A percentile compares a stretch with the other conserved stretches of the same genome.
Evolutionary conservation across 306 rosid genomes (phyloP).

Genomic region (Begonia fuchsioides): DNA sequence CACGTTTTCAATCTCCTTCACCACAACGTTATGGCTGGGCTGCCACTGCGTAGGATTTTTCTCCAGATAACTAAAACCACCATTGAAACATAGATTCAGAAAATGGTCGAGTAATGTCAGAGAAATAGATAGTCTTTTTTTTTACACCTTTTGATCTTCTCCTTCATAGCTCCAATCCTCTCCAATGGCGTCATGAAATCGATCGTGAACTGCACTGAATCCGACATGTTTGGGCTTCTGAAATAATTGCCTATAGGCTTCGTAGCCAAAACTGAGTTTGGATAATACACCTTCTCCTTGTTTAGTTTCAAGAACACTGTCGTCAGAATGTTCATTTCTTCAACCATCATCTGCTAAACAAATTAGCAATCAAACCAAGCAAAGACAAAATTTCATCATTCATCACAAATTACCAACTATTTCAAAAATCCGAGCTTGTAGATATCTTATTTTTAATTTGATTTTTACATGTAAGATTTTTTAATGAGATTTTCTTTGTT

Average conservation of each 20-base stretch:
- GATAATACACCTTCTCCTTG: background rate
- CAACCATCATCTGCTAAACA: background rate
- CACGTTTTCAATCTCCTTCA: slow-evolving; percentile 53
- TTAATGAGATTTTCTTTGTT: too few species aligned
- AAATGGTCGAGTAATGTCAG: too few species aligned
- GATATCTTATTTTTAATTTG: too few species aligned
- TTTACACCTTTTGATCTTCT: slow-evolving; percentile 41
- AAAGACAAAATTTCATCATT: too few species aligned
- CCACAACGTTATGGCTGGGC: slow-evolving; percentile 38
- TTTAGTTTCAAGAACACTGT: background rate
- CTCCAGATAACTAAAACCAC: slow-evolving; percentile 50
- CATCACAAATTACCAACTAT: too few species aligned
- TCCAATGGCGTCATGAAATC: slow-evolving; percentile 35
- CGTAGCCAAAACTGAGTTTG: background rate
- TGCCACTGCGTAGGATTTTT: slow-evolving; percentile 53
- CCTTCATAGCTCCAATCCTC: slow-evolving; percentile 55
- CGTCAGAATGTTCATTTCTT: background rate
- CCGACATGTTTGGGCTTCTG: background rate
- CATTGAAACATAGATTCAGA: too few species aligned
- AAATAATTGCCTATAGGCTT: background rate
- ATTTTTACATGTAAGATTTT: too few species aligned
- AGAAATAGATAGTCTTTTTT: too few species aligned
- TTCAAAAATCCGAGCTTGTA: too few species aligned
- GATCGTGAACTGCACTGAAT: background rate
- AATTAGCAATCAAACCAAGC: too few species aligned